Evolutionary conservation across 352 stramenopile genomes (phyloP), one percentile per base, ranked within the genome.

Genomic region (Phytophthora colocasiae): DNA sequence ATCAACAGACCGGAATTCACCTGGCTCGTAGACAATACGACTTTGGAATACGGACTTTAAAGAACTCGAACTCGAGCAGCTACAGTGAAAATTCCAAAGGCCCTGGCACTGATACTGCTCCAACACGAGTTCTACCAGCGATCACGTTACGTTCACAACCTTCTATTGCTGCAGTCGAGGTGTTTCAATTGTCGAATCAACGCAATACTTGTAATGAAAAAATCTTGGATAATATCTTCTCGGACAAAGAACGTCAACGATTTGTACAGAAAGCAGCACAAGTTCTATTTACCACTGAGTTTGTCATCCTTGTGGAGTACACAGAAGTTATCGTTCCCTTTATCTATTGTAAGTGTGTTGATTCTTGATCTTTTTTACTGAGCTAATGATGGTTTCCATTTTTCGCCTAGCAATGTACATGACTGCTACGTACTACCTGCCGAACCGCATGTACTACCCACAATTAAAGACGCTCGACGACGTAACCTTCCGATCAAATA

Each of bases 281-380:
- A 58, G n/a, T 75, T 6, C 54, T 77, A 12, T 68, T 69, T 36
- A 57, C 65, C n/a, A 68, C 38, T 1, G 72, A 80, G 24, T 75
- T 75, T 31, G 38, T 75, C 17, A 58, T 70, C 26, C 63, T 80
- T 0, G 31, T 73, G 22, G 54, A 73, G 44, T 77, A 69, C 43
- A 66, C 67, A 1, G 55, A 80, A 60, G 60, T 77, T 11, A 64
- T 73, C 19, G 55, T 78, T 7, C 60, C 68, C 2, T 38, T 71
- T 10, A 54, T 78, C 11, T 77, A 77, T 36, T 53, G 68, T 78
- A 60, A 17, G 57, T 53, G n/a, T 14, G 11, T 11, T 44, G 29
- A 9, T 0, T 50, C 2, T 58, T 17, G 22, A 31, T 7, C 11
- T 41, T 7, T 41, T 17, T 17, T 17, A 11, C n/a, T 41, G 36